Percentiles rank a stretch among this genome's conserved stretches.
Conservation (phyloP, 106 monocot species). For the Dendrobium nobile region DNA sequence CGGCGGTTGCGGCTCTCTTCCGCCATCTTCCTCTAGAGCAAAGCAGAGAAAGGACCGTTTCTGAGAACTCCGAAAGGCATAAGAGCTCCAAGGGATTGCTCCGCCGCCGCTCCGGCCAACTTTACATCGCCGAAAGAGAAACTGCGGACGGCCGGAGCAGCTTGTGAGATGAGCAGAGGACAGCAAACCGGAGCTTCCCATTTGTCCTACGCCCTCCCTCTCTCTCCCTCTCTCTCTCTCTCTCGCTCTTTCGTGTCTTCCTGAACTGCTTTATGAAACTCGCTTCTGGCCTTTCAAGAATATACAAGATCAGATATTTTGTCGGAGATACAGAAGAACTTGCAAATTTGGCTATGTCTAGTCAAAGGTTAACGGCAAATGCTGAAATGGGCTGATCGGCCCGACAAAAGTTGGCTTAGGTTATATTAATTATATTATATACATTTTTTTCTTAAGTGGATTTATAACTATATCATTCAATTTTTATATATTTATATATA, state of each 20-base stretch:
- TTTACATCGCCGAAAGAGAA: not conserved
- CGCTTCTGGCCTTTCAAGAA: too few relatives aligned
- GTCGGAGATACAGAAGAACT: too few relatives aligned
- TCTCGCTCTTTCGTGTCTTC: not conserved
- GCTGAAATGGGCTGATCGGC: too few relatives aligned
- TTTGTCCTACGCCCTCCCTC: not conserved
- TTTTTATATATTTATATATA: too few relatives aligned
- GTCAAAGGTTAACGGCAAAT: too few relatives aligned
- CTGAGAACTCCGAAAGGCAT: not conserved
- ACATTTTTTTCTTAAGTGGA: too few relatives aligned
- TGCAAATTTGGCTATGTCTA: too few relatives aligned
- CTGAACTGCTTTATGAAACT: not conserved
- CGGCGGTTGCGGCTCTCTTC: not conserved
- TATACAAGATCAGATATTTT: too few relatives aligned
- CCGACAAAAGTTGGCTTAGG: too few relatives aligned
- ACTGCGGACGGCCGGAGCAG: not conserved
- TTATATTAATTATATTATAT: too few relatives aligned
- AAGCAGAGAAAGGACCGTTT: not conserved
- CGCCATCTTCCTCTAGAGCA: not conserved
- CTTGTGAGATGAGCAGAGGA: not conserved
- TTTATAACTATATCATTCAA: too few relatives aligned
- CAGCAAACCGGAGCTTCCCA: conserved; percentile 1
- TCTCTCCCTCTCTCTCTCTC: not conserved
- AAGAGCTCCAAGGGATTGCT: not conserved
- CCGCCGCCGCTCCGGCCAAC: not conserved